phyloP scores from a whole-genome alignment of 106 monocot genomes.

The Dioscorea zingiberensis region DNA sequence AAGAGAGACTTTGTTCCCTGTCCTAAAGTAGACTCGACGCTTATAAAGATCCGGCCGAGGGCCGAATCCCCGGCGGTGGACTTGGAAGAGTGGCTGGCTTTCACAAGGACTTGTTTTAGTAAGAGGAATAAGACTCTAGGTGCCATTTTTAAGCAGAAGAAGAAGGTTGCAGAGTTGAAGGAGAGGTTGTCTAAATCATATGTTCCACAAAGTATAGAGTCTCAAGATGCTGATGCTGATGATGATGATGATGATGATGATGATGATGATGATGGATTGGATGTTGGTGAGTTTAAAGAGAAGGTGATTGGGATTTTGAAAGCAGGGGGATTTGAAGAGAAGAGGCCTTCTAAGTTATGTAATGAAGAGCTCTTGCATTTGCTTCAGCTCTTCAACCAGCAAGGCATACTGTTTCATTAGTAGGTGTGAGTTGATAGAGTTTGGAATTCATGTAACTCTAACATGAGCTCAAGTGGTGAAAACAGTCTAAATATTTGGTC shows the following conservation, averaged over 20 bases:
- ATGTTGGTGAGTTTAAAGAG: slow-evolving; percentile 41
- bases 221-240: slow-evolving; percentile 3
- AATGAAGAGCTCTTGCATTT: slow-evolving; percentile 64
- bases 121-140: slow-evolving; percentile 88
- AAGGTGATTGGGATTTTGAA: slow-evolving; percentile 54
- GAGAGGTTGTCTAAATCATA: slow-evolving; percentile 6
- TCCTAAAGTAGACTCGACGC: slow-evolving; percentile 78
- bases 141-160: slow-evolving; percentile 91
- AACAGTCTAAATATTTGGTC: too few species aligned
- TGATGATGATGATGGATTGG: slow-evolving; percentile 10
- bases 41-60: slow-evolving; percentile 58
- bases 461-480: too few species aligned
- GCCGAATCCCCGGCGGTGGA: slow-evolving; percentile 29
- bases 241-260: slow-evolving; percentile 3
- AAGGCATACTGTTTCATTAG: slow-evolving; percentile 54
- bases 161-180: slow-evolving; percentile 42
- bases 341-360: slow-evolving; percentile 66
- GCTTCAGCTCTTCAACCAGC: slow-evolving; percentile 58
- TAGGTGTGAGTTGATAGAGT: background rate
- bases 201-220: background rate
- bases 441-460: background rate
- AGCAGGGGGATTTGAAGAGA: slow-evolving; percentile 41
- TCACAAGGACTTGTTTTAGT: slow-evolving; percentile 61
- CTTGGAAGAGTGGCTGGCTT: slow-evolving; percentile 78
- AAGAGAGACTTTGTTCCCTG: slow-evolving; percentile 75